Base-by-base conservation (phyloP, 345 rosid species). In the Durio zibethinus region DNA sequence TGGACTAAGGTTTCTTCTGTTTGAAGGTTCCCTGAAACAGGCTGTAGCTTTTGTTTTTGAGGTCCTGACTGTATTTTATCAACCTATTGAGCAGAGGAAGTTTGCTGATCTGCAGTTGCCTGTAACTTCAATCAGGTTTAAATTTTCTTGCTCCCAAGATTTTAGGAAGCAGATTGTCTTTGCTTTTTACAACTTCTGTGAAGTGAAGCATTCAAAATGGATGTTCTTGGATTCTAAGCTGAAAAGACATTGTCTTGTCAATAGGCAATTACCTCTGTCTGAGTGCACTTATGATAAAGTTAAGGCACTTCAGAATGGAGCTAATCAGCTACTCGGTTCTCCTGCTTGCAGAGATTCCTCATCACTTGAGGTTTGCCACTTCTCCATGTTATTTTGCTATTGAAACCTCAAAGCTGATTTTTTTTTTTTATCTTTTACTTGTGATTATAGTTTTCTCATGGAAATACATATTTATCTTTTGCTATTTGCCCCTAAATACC, bases 21-120 rank as follows among this genome's bases (percentile, higher is more conserved):
- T 93, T 85, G 94, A 96, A 89, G 98, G 97, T 77, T 89, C 88
- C 79, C 85, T 96, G 88, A 84, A 86, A 81, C 83, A 89, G 77
- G 95, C 90, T 77, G 70, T 96, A 73, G 89, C 84, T 65, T 80
- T 85, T 83, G 86, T 88, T 64, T 83, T 89, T 82, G 78, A 82
- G 43, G 86, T 96, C 79, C 85, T 96, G 72, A 68, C 75, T 27
- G 79, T 86, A 70, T 88, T 90, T 72, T 66, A 78, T 85, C 87
- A 78, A 81, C 80, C 90, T 66, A 70, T 66, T 72, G 88, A 86
- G 76, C 91, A 73, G 75, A 82, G 79, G 74, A 87, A 85, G 56
- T 79, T 62, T 83, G 82, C 84, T 82, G 89, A 85, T 74, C 73
- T 77, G 64, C 88, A 66, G 84, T 79, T 89, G 78, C 97, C 98